Conservation (phyloP, 345 rosid genomes). For the Salix purpurea region DNA sequence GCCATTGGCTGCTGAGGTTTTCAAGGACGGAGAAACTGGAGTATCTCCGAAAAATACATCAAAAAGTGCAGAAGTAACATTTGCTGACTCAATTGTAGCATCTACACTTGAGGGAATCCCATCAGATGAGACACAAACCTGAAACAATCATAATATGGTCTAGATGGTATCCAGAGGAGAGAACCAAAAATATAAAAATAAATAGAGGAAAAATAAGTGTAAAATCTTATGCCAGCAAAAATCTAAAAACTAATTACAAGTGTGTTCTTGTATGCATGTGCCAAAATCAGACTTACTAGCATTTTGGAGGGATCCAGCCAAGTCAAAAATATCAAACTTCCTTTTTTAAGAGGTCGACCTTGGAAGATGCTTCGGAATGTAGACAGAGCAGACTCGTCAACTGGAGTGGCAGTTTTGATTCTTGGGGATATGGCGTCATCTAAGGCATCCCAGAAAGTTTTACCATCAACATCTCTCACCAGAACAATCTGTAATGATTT, state of each 20-base stretch:
- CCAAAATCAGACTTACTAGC: conserved; percentile 49
- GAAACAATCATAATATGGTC: conserved; percentile 11
- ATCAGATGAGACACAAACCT: conserved; percentile 61
- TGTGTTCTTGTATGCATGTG: not conserved
- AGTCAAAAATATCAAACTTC: conserved; percentile 65
- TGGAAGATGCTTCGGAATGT: conserved; percentile 62
- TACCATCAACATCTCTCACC: conserved; percentile 90
- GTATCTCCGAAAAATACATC: conserved; percentile 73
- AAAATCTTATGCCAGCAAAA: not conserved
- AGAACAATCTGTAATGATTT: conserved; percentile 78
- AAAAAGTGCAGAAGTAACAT: conserved; percentile 56
- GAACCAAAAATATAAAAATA: not conserved
- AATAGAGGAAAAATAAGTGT: not conserved
- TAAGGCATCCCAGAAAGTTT: conserved; percentile 91
- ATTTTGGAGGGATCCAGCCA: conserved; percentile 65
- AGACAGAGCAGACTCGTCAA: conserved; percentile 60
- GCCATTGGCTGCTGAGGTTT: conserved; percentile 55
- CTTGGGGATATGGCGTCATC: conserved; percentile 73
- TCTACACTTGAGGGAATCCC: conserved; percentile 49
- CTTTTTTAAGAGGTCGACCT: conserved; percentile 64
- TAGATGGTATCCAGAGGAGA: not conserved
- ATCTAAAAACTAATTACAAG: not conserved
- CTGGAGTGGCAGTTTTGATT: conserved; percentile 46
- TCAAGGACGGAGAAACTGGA: conserved; percentile 79
- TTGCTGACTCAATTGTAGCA: conserved; percentile 58